Evolutionary conservation across 2,329 filamentous ascomycete genomes (phyloP), one percentile per base, ranked within the genome.

Genomic region (Neonectria neomacrospora): DNA sequence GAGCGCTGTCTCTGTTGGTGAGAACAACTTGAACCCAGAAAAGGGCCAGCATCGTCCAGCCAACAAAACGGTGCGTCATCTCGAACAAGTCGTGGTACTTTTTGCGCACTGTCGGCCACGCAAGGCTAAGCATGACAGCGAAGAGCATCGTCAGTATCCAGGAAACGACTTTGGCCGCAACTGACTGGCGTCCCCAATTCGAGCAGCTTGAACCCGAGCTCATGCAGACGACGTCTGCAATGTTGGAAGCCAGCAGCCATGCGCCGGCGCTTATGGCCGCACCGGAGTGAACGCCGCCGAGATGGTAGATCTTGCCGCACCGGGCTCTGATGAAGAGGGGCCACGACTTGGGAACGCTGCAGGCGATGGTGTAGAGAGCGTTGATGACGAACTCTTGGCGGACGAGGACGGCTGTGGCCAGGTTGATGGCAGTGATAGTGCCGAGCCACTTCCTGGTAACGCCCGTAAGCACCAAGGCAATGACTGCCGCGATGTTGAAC

Each of bases 11-110:
- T 50, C 83, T 76, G 8, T 81, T 78, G 11, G 86, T 79, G 6
- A 91, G 78, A 37, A 91, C 74, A 3, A 85, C 82, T 64, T 91
- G 85, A 0, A 74, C 82, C 85, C 91, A 91, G 73, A 94, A 90
- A n/a, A 93, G 78, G 1, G 78, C 81, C 1, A 93, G 81, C 37
- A 87, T 82, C 2, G 83, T 81, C 91, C 91, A 94, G 8, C 90
- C 91, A 9, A 85, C 84, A 73, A 91, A 93, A 28, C 91, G 88
- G 76, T 94, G 91, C 32, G 85, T 85, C 53, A 85, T 78, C 78
- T 94, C 91, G 72, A 93, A 94, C 47, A 83, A 77, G 75, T 94
- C 85, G 78, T 94, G 91, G 65, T 83, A 81, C 30, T 81, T 83
- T 68, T 83, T 81, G 23, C 91, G 87, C 60, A 93, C 81, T 9